Conservation (phyloP, 176 grass and related monocot species). For the Triticum turgidum region DNA sequence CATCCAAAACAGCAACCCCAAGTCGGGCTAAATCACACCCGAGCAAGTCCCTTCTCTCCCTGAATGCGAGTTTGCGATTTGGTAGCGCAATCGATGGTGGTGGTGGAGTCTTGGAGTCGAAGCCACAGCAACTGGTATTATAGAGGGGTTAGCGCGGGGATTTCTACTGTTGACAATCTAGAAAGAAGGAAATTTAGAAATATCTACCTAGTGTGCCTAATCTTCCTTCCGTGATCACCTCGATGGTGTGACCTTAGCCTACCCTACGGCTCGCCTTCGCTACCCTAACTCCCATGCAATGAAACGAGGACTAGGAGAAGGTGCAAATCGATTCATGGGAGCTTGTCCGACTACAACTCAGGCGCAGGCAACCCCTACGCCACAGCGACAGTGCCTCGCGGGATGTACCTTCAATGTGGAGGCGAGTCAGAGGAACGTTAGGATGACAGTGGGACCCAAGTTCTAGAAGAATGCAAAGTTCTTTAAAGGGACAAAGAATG, state of each 20-base stretch:
- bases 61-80: neutral
- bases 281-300: no score
- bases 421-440: no score
- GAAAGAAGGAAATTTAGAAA: neutral
- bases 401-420: neutral
- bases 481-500: neutral
- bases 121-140: no score
- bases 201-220: no score
- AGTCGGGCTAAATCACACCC: neutral
- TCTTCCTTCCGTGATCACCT: neutral
- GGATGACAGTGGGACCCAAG: neutral
- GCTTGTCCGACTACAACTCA: no score
- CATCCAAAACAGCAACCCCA: neutral
- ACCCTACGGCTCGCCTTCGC: no score
- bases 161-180: neutral
- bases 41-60: neutral
- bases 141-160: no score
- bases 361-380: neutral
- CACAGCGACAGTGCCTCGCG: no score
- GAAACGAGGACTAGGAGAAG: no score
- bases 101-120: neutral
- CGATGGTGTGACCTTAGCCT: neutral
- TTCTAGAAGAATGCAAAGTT: neutral
- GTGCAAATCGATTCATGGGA: no score
- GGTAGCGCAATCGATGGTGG: neutral